Evolutionary conservation across 2,329 filamentous ascomycete species (phyloP).

Genomic region (Fusarium buharicum): DNA sequence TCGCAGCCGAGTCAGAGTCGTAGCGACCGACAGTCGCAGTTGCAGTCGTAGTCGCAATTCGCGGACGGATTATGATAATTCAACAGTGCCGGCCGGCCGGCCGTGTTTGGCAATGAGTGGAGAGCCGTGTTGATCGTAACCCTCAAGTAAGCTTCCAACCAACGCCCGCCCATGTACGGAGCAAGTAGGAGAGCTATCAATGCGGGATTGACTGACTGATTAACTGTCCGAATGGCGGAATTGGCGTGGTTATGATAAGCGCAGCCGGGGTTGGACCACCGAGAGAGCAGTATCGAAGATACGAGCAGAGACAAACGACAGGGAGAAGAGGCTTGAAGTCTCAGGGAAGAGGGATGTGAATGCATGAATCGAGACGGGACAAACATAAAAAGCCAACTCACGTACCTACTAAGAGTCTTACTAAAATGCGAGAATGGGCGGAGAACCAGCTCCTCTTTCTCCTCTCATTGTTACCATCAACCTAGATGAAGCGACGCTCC

Average conservation of each 20-base stretch:
- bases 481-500: constrained; percentile 9
- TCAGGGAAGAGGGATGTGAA: constrained; percentile 2
- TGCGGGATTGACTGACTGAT: constrained; percentile 22
- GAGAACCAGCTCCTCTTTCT: constrained; percentile 9
- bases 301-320: constrained; percentile 13
- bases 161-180: constrained; percentile 18
- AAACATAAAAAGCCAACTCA: constrained; percentile 7
- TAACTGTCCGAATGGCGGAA: constrained; percentile 10
- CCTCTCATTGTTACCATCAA: background rate
- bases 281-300: constrained; percentile 6
- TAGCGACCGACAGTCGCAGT: constrained; percentile 5
- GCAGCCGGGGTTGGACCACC: constrained; percentile 27
- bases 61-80: constrained; percentile 15
- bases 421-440: background rate
- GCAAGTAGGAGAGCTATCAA: constrained; percentile 20
- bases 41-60: constrained; percentile 11
- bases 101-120: constrained; percentile 31
- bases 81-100: constrained; percentile 16
- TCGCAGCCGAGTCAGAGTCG: constrained; percentile 25
- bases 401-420: background rate
- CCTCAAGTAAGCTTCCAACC: constrained; percentile 25
- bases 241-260: constrained; percentile 25
- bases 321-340: background rate
- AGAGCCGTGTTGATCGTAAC: constrained; percentile 24
- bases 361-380: background rate